Evolutionary conservation across 2,329 filamentous ascomycete species (phyloP), one percentile per base, ranked within the genome.

Genomic region (Hypoxylon sp.): DNA sequence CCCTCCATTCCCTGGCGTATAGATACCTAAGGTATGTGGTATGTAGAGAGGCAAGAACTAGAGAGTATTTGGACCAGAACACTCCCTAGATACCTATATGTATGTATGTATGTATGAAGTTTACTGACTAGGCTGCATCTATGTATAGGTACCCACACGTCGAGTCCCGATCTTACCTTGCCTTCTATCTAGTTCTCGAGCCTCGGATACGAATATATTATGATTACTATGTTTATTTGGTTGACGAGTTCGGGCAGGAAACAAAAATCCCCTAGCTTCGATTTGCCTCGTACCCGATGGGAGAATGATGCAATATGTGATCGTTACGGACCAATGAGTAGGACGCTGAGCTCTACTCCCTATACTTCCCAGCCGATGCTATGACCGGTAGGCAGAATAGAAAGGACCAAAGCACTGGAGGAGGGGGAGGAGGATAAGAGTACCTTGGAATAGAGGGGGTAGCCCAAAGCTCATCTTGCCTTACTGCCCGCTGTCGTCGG

Each of bases 401-500:
- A 19, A 19, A 22, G 17, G 0, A 44, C 17, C 2, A 44, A 44
- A 10, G 17, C 39, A 42, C 5, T 37, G 14, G 14, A 37, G 13
- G n/a, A n/a, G 39, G 29, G 33, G 14, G 35, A 31, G 24, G 17
- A 35, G 31, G 22, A 37, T 10, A 33, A 55, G 3, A 33, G 13
- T 3, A 22, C 10, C 19, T 39, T 24, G n/a, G 29, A 46, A 35
- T 33, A 35, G 31, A 48, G 24, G 19, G 24, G 46, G 53, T 13
- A 9, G 13, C 26, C 5, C 17, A 17, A 42, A 24, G 26, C 31
- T 39, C 31, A 37, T 58, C 53, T n/a, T 46, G 19, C 44, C 46
- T 24, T 44, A 33, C 46, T 48, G 26, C 6, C 8, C 22, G 46
- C 26, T n/a, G 22, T 31, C 48, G 48, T 37, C 58, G 33, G 62